Evolutionary conservation across 495 filamentous ascomycete genomes (phyloP), one percentile per base, ranked within the genome.

Genomic region (Penicillium canariense): DNA sequence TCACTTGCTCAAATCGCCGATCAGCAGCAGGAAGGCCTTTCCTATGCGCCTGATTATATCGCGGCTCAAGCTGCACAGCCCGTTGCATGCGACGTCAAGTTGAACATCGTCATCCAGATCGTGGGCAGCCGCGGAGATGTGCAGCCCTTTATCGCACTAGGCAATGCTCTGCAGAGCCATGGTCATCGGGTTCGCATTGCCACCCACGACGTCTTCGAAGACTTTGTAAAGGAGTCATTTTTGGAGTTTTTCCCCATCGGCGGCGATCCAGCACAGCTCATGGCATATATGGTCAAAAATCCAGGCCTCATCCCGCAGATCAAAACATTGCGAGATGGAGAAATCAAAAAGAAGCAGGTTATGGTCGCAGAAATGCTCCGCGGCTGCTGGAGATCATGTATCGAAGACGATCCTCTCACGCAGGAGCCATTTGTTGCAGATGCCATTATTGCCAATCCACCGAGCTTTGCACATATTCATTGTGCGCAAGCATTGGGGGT

Each of bases 31-130:
- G 44, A 56, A 32, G 28, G 39, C 12, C 14, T 45, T 4, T 20
- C 17, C n/a, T 31, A 22, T 11, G 12, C 25, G 11, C 47, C 54
- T n/a, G n/a, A n/a, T n/a, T n/a, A 28, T 7, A 27, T 6, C 39
- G 17, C n/a, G 11, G 31, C 54, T 22, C 36, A 50, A 43, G 15
- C 38, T 11, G 5, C 12, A 23, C 14, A 50, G 23, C 20, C 38
- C 35, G 32, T 22, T 3, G 23, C 25, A 9, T 50, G 38, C 11
- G 54, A 56, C 30, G 18, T 56, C n/a, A 56, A 55, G 14, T 73
- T 87, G n/a, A 87, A 88, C 63, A 81, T 88, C 28, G 85, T 88
- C 25, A 87, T 88, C 59, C 84, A 87, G 67, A 79, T 89, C 11
- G 82, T 88, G n/a, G 87, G 85, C 25, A 81, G 78, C 2, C 77